phyloP scores from a whole-genome alignment of 306 rosid species.

The Rubus idaeus region DNA sequence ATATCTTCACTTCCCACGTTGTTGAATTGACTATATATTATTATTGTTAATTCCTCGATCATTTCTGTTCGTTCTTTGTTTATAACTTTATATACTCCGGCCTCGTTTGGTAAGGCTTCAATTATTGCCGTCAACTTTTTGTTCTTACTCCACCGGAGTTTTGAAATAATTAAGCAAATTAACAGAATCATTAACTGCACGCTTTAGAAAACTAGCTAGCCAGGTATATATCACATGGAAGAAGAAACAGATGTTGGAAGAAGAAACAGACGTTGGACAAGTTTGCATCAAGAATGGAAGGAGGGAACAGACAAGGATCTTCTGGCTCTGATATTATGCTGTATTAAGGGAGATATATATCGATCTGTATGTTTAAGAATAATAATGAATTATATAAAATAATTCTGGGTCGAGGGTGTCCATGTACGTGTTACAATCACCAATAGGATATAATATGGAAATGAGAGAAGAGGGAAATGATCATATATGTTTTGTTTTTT shows the following conservation, averaged over 20 bases:
- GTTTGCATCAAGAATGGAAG: constrained; percentile 36
- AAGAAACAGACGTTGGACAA: constrained; percentile 24
- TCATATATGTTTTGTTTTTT: no score
- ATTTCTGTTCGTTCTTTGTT: constrained; percentile 1
- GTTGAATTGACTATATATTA: constrained; percentile 30
- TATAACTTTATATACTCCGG: not conserved
- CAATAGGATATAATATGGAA: not conserved
- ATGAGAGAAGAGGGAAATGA: no score
- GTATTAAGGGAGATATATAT: not conserved
- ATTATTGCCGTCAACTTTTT: not conserved
- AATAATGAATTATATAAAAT: no score
- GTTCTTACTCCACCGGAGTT: not conserved
- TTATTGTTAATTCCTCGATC: not conserved
- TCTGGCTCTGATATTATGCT: constrained; percentile 43
- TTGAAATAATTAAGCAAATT: not conserved
- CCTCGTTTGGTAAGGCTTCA: not conserved
- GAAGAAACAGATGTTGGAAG: constrained; percentile 28
- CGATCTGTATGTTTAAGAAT: constrained; percentile 27
- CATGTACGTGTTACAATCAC: not conserved
- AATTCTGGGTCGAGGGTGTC: not conserved
- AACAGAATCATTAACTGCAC: not conserved
- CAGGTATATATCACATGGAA: constrained; percentile 39
- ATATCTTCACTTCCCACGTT: constrained; percentile 52
- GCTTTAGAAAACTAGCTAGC: constrained; percentile 33
- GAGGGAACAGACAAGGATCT: constrained; percentile 54